These are phyloP conservation scores for Trichoderma orchidacearum DNA, from an alignment of 495 filamentous ascomycete genomes.

Conservation along the genomic window DNA sequence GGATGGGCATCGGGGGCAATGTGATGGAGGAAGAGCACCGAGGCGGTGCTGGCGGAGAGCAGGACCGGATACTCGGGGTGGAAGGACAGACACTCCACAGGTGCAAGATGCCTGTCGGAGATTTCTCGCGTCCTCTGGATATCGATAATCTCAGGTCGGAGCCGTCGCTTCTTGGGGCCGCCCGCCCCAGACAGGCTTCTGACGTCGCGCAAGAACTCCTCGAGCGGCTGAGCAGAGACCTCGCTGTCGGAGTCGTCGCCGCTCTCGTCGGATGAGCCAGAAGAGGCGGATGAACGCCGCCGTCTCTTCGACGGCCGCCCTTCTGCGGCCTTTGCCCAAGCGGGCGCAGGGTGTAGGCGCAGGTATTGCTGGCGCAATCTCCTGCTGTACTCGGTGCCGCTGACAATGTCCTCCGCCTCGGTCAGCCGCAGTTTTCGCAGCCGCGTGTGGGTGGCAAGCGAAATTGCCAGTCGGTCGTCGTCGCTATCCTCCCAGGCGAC, in stretches of 20 bases:
- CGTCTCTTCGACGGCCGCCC: constrained; percentile 37
- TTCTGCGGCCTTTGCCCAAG: constrained; percentile 51
- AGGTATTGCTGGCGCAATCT: constrained; percentile 72
- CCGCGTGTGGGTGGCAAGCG: constrained; percentile 56
- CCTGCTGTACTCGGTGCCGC: constrained; percentile 69
- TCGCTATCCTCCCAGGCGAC: constrained; percentile 92
- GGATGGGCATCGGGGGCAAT: constrained; percentile 60
- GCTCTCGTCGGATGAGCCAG: constrained; percentile 30
- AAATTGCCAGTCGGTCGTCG: constrained; percentile 75
- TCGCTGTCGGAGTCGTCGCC: constrained; percentile 50
- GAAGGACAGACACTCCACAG: constrained; percentile 73
- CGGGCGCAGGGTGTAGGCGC: constrained; percentile 63
- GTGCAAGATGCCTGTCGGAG: constrained; percentile 44
- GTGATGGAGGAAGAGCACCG: constrained; percentile 78
- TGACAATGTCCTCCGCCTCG: constrained; percentile 75
- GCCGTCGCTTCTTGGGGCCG: constrained; percentile 38
- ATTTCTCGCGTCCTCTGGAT: constrained; percentile 51
- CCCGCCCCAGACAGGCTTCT: constrained; percentile 34
- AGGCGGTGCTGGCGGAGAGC: constrained; percentile 73
- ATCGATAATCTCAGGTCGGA: constrained; percentile 77
- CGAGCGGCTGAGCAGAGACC: constrained; percentile 58
- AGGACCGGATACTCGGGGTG: constrained; percentile 80
- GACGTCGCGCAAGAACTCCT: constrained; percentile 61
- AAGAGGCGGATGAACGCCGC: constrained; percentile 29
- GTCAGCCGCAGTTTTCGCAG: constrained; percentile 68